Evolutionary conservation across 2,329 filamentous ascomycete species (phyloP).

Genomic region (Clonostachys solani): DNA sequence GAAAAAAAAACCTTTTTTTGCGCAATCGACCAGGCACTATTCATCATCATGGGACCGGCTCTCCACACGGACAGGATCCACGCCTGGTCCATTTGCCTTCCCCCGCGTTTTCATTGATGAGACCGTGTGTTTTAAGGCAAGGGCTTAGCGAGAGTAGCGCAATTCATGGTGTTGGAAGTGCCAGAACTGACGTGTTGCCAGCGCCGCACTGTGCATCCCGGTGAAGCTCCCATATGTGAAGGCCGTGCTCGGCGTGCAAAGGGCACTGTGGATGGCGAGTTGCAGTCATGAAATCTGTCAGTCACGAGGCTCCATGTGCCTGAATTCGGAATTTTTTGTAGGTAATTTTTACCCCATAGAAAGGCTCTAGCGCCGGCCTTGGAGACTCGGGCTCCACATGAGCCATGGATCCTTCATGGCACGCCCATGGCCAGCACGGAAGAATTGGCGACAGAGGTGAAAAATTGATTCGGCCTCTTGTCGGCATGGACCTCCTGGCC

Average conservation of each 20-base stretch:
- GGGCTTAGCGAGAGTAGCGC: no score
- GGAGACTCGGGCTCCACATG: not conserved
- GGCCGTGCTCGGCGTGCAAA: no score
- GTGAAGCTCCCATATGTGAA: no score
- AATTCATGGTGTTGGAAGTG: no score
- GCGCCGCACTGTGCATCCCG: no score
- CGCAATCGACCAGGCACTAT: no score
- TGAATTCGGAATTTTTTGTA: slow-evolving; percentile 2
- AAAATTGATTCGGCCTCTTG: no score
- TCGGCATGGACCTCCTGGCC: no score
- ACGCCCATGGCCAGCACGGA: not conserved
- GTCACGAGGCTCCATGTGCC: slow-evolving; percentile 3
- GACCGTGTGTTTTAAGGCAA: no score
- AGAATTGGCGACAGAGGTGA: not conserved
- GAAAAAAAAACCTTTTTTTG: no score
- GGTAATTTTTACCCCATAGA: slow-evolving; percentile 8
- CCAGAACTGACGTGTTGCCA: no score
- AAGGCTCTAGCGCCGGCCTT: not conserved
- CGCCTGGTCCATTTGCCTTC: not conserved
- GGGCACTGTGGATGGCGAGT: not conserved
- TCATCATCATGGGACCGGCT: not conserved
- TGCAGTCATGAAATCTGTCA: slow-evolving; percentile 1
- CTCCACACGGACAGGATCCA: not conserved
- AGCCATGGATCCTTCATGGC: not conserved
- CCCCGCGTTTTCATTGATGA: not conserved